Evolutionary conservation across 179 eudicot genomes (phyloP), one percentile per base, ranked within the genome.

Genomic region (Camellia oleifera): DNA sequence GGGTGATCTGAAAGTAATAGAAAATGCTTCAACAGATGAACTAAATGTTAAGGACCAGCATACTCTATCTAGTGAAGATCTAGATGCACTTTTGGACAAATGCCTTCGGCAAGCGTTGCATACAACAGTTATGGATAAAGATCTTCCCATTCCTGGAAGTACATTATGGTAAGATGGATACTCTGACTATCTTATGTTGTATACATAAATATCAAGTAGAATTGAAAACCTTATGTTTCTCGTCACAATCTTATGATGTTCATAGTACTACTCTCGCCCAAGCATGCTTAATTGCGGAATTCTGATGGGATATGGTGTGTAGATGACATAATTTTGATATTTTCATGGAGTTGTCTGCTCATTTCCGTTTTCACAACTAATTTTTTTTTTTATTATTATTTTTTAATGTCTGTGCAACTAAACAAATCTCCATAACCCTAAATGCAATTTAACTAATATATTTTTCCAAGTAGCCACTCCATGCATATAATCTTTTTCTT

Each of bases 71-170:
- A 73, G 87, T 57, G 91, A 90, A 77, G 97, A 92, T 74, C 85
- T 94, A 18, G 99, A 96, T 83, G 81, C 78, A 23, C 86, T 96
- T 65, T 81, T 96, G 82, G 94, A 96, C 83, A 89, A 79, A 83
- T 92, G 98, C 83, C 93, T 96, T 81, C 81, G 92, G 78, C 99
- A 96, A 87, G 97, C 99, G 57, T 89, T 96, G 91, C 94, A 94
- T 84, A 96, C 93, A 20, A 89, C 97, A 18, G 86, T 96, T 77
- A 92, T 91, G 82, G 99, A 94, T 74, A 90, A 91, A 85, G 99
- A 96, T 72, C 94, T 94, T 83, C 99, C 99, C 52, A 86, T 94
- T 82, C 91, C 96, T 75, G 99, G 99, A 85, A 96, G 99, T 85
- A 89, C 90, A 77, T 80, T 96, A 54, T 96, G 99, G 99, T 96